Conservation (phyloP, 2,329 filamentous ascomycete genomes). For the Onygenales sp. region DNA sequence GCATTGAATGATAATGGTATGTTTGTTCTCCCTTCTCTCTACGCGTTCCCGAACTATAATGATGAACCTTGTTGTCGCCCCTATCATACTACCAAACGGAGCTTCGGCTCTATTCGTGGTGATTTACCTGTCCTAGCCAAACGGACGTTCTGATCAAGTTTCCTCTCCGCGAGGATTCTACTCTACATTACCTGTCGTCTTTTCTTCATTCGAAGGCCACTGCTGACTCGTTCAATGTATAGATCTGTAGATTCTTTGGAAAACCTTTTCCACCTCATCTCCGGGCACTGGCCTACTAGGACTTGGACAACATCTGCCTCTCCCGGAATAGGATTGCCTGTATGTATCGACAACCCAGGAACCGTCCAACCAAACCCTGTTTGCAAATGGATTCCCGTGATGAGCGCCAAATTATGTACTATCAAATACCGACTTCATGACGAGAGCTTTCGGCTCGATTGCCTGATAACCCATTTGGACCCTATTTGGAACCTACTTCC, state of each 20-base stretch:
- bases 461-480: neutral
- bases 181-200: neutral
- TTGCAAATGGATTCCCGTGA: constrained; percentile 20
- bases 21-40: constrained; percentile 8
- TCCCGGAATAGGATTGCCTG: neutral
- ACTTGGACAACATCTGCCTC: too few relatives aligned
- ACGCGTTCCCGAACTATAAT: constrained; percentile 23
- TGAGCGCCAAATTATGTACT: constrained; percentile 37
- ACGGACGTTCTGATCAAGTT: constrained; percentile 45
- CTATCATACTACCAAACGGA: constrained; percentile 41
- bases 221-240: neutral
- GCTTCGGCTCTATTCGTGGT: constrained; percentile 34
- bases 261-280: too few relatives aligned
- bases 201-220: constrained; percentile 1
- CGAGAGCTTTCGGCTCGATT: constrained; percentile 33
- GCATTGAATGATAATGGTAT: neutral
- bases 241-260: neutral
- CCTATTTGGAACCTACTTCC: neutral
- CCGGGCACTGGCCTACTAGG: too few relatives aligned
- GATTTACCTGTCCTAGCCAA: constrained; percentile 55
- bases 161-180: neutral
- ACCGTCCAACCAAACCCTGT: neutral
- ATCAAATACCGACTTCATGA: constrained; percentile 42
- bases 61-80: constrained; percentile 55
- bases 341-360: neutral